Percentiles rank a stretch among this genome's conserved stretches.
Evolutionary conservation across 2,329 filamentous ascomycete genomes (phyloP).

Genomic region (Conoideocrella luteorostrata): DNA sequence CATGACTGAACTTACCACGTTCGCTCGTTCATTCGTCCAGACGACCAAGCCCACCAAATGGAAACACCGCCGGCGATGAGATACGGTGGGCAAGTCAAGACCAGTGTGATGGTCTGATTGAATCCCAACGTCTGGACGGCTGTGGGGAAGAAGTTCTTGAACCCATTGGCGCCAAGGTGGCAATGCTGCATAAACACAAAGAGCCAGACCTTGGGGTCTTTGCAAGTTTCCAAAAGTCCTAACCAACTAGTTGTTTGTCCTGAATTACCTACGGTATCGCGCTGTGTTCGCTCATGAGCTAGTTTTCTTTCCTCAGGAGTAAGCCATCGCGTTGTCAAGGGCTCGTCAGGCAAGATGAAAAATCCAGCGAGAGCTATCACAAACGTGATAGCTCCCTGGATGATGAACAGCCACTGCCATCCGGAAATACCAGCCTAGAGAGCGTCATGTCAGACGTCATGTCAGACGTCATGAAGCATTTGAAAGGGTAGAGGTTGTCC

Average conservation of each 20-base stretch:
- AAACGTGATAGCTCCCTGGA: constrained; percentile 48
- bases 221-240: constrained; percentile 34
- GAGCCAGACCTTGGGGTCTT: constrained; percentile 38
- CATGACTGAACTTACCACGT: constrained; percentile 19
- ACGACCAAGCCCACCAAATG: constrained; percentile 20
- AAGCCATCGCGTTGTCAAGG: constrained; percentile 36
- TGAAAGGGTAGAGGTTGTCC: background rate
- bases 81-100: constrained; percentile 28
- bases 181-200: constrained; percentile 42
- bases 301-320: constrained; percentile 33
- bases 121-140: constrained; percentile 28
- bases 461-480: background rate
- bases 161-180: constrained; percentile 37
- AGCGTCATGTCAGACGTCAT: constrained; percentile 12
- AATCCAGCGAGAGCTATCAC: constrained; percentile 23
- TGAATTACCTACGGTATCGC: constrained; percentile 33
- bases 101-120: constrained; percentile 10
- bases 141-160: constrained; percentile 39
- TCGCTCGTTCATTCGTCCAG: constrained; percentile 35
- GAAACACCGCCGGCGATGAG: constrained; percentile 22
- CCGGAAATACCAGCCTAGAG: constrained; percentile 47
- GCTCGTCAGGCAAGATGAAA: constrained; percentile 30
- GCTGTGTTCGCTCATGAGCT: constrained; percentile 31
- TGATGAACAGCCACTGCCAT: constrained; percentile 62
- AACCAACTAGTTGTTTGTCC: constrained; percentile 23